A percentile compares a stretch with the other conserved stretches of the same genome.
Evolutionary conservation across 352 stramenopile species (phyloP).

Genomic region (Phytophthora ohioensis): DNA sequence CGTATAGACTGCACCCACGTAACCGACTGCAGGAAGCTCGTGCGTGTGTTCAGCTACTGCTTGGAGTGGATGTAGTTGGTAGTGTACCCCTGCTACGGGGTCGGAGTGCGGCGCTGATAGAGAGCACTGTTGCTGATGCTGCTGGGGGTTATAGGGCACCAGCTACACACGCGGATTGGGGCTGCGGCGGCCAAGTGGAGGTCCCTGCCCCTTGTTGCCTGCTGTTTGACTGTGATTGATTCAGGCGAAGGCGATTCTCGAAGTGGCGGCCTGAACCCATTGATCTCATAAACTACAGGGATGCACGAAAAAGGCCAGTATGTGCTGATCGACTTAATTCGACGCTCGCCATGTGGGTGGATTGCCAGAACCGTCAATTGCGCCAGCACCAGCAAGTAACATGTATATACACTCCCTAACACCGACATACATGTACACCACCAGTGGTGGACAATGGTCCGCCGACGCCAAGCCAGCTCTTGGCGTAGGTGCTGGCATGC

Average conservation of each 20-base stretch:
- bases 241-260: constrained; percentile 2
- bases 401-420: not conserved
- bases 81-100: not conserved
- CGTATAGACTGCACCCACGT: constrained; percentile 7
- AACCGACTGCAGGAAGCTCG: constrained; percentile 1
- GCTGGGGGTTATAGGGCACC: too few species aligned
- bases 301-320: constrained; percentile 1
- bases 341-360: not conserved
- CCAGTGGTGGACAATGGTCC: not conserved
- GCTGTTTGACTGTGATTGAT: constrained; percentile 1
- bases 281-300: not conserved
- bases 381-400: not conserved
- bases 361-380: not conserved
- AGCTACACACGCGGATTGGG: not conserved
- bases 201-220: constrained; percentile 1
- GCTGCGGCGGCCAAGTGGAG: not conserved
- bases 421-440: not conserved
- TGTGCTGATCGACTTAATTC: not conserved
- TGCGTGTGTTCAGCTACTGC: not conserved
- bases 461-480: too few species aligned
- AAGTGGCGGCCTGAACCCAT: constrained; percentile 13
- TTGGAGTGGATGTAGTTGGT: not conserved
- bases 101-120: not conserved
- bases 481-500: too few species aligned
- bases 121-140: too few species aligned